Evolutionary conservation across 371 early-diverging fungal genomes (phyloP).

Genomic region (Haplosporangium sp.): DNA sequence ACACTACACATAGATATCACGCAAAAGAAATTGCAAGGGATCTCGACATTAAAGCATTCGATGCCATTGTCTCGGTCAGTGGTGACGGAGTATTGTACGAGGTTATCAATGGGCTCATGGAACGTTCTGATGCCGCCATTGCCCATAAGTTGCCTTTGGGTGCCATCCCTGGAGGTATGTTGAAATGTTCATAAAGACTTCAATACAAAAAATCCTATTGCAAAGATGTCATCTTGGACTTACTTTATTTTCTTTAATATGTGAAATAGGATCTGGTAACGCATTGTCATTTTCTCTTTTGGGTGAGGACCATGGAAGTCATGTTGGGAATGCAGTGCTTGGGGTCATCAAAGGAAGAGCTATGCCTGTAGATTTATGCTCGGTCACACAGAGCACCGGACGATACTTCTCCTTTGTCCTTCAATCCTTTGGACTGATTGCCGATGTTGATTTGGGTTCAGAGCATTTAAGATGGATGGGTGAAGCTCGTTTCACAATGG

Average conservation of each 20-base stretch:
- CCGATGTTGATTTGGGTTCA: constrained; percentile 73
- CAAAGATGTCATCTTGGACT: neutral
- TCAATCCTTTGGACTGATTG: constrained; percentile 73
- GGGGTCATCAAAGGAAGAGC: constrained; percentile 69
- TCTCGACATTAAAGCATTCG: constrained; percentile 66
- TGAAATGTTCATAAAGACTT: neutral
- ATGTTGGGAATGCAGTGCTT: constrained; percentile 62
- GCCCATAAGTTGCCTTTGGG: constrained; percentile 73
- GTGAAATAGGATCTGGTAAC: constrained; percentile 62
- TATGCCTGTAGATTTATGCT: constrained; percentile 71
- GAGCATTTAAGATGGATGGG: constrained; percentile 78
- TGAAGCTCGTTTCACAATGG: constrained; percentile 63
- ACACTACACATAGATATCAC: constrained; percentile 73
- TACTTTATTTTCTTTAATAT: too few species aligned
- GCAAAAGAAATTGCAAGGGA: constrained; percentile 74
- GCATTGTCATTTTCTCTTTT: constrained; percentile 65
- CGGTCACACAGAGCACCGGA: constrained; percentile 64
- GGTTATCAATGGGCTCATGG: constrained; percentile 79
- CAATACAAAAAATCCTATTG: neutral
- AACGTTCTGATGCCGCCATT: constrained; percentile 70
- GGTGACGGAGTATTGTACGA: constrained; percentile 90
- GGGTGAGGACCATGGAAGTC: constrained; percentile 67
- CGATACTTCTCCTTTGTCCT: constrained; percentile 70
- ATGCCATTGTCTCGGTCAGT: constrained; percentile 74
- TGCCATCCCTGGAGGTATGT: constrained; percentile 69